Base-by-base conservation (phyloP, 1,139 yeast species). In the Kluyveromyces sp. region DNA sequence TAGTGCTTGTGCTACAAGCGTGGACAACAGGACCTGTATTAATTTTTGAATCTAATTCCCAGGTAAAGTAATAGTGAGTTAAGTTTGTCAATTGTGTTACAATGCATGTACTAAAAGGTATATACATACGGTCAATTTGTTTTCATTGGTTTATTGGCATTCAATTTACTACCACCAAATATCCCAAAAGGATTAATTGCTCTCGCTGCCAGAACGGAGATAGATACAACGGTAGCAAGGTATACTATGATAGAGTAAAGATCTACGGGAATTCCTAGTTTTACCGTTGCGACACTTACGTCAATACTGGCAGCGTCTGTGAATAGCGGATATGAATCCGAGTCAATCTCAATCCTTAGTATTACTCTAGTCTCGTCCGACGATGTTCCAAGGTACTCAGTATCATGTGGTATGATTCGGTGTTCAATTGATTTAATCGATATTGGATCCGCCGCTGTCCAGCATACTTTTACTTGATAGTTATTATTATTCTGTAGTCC, bases 191-290 rank as follows among this genome's bases (percentile, higher is more conserved):
- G 30, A 20, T 35, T 18, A 8, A 35, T 4, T 13, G 20, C n/a
- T 12, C 11, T 11, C n/a, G 13, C 3, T 11, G 25, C 18, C 8
- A 25, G 9, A n/a, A 25, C 31, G 3, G 31, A 12, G 7, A 15
- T 6, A 12, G n/a, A n/a, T 13, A 35, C 7, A n/a, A 35, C 18
- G 19, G 9, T 8, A 6, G 31, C 18, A 13, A 53, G 46, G 43
- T 49, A 53, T 7, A 51, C 18, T 13, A 52, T 31, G 9, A 48
- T 43, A 20, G 51, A 41, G 36, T 53, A 51, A 12, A 54, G 49
- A 40, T 56, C 60, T n/a, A 56, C 58, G 3, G 60, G 60, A 25
- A 56, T 44, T 11, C 52, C 55, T 19, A 56, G 32, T 41, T 50
- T 50, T 6, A 53, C 35, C 28, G 50, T 51, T 11, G 49, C 48